Evolutionary conservation across 176 grass and related monocot species (phyloP), one percentile per base, ranked within the genome.

Genomic region (Ensete glaucum): DNA sequence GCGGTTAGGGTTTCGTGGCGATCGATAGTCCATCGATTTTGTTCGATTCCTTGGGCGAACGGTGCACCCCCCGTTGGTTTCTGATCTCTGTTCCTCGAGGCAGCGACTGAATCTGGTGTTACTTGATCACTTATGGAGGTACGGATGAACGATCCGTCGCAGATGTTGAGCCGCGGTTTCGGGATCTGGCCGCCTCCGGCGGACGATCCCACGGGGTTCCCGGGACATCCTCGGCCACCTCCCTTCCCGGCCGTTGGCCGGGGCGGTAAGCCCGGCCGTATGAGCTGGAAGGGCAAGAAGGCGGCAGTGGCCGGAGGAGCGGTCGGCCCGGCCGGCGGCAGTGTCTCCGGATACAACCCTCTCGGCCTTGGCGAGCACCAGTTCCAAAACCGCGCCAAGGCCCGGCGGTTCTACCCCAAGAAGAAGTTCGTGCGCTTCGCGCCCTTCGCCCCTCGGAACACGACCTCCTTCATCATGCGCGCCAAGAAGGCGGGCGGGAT

Each of bases 401-500:
- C 92, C 11, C 92, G 87, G 62, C 87, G 92, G 73, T 92, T 90
- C 85, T 96, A 87, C 82, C 95, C 87, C 76, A 77, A 89, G 69
- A 80, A 73, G 69, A 80, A 73, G 43, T 73, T 62, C 3, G 17
- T 14, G 9, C 67, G 84, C 77, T 81, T 86, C 81, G 92, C 90
- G 54, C 89, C 89, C 48, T 84, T 84, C 23, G 90, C 95, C 19
- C 95, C 95, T 48, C 95, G 95, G 58, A 98, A 98, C 80, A 98
- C 88, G 48, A 87, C 95, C 52, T 98, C 95, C 34, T 98, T 82
- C 77, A 89, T 98, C 80, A 94, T 98, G 65, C 90, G 90, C 2
- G 90, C 95, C 24, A 98, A 98, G 86, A 89, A 85, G 74, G 75
- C 90, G 1, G 90, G 90, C 16, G 95, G 95, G 64, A 93, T 98